Evolutionary conservation across 768 basidiomycete genomes (phyloP).

Genomic region (Agaricus sinodeliciosus): DNA sequence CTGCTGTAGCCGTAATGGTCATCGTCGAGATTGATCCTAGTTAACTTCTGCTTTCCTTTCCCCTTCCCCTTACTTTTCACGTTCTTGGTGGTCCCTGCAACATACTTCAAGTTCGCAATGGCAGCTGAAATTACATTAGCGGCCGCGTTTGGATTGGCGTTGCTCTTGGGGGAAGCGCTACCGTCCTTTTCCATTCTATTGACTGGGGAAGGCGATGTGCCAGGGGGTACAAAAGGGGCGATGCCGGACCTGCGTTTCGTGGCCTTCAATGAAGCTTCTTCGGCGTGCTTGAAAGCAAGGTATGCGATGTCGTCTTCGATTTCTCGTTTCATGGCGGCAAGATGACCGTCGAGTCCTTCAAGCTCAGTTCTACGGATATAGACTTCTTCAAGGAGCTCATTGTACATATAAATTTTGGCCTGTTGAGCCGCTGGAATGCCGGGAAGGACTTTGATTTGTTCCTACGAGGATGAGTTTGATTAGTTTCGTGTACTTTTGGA

Average conservation of each 20-base stretch:
- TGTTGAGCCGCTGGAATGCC: slow-evolving; percentile 22
- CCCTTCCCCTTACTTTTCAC: slow-evolving; percentile 6
- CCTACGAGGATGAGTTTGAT: slow-evolving; percentile 15
- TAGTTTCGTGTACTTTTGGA: too few species aligned
- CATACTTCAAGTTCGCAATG: background rate
- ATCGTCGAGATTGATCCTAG: background rate
- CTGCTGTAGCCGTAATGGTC: background rate
- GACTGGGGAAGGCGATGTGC: background rate
- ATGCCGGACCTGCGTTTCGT: slow-evolving; percentile 1
- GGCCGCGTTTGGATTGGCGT: slow-evolving; percentile 2
- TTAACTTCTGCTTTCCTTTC: slow-evolving; percentile 7
- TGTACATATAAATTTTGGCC: slow-evolving; percentile 24
- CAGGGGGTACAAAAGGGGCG: background rate
- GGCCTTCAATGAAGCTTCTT: background rate
- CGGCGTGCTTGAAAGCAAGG: slow-evolving; percentile 3
- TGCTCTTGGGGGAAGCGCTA: background rate
- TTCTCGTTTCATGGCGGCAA: slow-evolving; percentile 25
- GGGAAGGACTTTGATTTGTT: slow-evolving; percentile 20
- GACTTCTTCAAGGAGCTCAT: slow-evolving; percentile 28
- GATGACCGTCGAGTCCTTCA: slow-evolving; percentile 21
- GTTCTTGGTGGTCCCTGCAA: background rate
- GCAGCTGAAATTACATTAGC: background rate
- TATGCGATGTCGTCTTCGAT: slow-evolving; percentile 23
- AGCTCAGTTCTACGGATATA: slow-evolving; percentile 29
- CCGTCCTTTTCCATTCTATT: background rate